These are phyloP conservation scores for Dendrostoma leiphaemia DNA, from an alignment of 2,329 filamentous ascomycete species.

Conservation along the genomic window DNA sequence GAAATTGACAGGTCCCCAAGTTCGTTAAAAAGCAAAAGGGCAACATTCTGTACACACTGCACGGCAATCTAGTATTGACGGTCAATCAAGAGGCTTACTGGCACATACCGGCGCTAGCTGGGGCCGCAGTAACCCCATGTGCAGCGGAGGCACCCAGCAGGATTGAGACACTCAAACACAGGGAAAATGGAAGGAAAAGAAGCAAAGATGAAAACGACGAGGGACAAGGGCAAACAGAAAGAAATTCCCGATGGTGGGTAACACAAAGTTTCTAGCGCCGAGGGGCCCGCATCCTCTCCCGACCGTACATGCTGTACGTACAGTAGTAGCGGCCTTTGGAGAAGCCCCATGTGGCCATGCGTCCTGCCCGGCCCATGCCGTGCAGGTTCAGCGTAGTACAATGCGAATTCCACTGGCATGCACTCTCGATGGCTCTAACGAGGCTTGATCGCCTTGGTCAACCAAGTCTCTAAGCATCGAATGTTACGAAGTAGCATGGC, in stretches of 20 bases:
- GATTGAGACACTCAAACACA: neutral
- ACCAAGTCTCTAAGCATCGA: too few relatives aligned
- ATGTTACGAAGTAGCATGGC: too few relatives aligned
- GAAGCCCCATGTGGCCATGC: neutral
- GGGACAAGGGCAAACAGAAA: neutral
- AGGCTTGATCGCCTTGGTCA: too few relatives aligned
- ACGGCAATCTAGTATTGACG: too few relatives aligned
- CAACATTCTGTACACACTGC: too few relatives aligned
- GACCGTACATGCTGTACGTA: neutral
- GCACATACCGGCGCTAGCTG: too few relatives aligned
- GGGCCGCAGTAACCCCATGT: too few relatives aligned
- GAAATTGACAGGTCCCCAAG: too few relatives aligned
- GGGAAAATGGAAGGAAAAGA: neutral
- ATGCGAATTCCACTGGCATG: too few relatives aligned
- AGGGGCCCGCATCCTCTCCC: neutral
- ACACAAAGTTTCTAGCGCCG: constrained; percentile 17
- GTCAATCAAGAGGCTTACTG: too few relatives aligned
- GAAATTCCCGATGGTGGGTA: constrained; percentile 19
- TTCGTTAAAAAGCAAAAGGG: too few relatives aligned
- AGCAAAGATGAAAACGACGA: neutral
- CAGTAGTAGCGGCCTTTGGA: neutral
- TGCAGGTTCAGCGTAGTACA: constrained; percentile 6
- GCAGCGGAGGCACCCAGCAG: neutral
- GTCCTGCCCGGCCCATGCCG: neutral
- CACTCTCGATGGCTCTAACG: too few relatives aligned